Evolutionary conservation across 768 basidiomycete genomes (phyloP).

Genomic region (Daedaleopsis sinensis): DNA sequence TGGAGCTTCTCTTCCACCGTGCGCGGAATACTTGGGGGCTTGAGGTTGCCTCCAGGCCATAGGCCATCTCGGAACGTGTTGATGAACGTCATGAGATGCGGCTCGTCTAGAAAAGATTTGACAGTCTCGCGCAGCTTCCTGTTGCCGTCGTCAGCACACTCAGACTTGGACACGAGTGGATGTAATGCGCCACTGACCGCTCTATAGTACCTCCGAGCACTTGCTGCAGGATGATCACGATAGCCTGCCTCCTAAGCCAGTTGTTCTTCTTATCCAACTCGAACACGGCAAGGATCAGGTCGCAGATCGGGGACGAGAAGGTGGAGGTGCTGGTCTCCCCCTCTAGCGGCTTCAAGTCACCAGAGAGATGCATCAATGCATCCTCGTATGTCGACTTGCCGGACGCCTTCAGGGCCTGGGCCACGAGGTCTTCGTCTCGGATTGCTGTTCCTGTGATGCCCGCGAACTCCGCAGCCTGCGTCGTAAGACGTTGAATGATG

Average conservation of each 20-base stretch:
- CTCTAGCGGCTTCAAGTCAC: conserved; percentile 78
- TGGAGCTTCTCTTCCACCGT: conserved; percentile 78
- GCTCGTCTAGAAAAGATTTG: conserved; percentile 64
- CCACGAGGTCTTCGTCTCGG: conserved; percentile 83
- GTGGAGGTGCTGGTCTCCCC: conserved; percentile 88
- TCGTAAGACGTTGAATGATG: conserved; percentile 87
- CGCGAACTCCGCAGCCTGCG: conserved; percentile 87
- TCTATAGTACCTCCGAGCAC: conserved; percentile 96
- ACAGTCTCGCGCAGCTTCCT: conserved; percentile 89
- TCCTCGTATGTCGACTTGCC: conserved; percentile 70
- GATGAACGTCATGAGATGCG: conserved; percentile 70
- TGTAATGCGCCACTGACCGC: conserved; percentile 53
- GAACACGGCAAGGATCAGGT: conserved; percentile 90
- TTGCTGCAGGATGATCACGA: conserved; percentile 95
- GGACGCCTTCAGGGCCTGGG: conserved; percentile 73
- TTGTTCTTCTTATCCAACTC: conserved; percentile 96
- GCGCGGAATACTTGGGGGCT: conserved; percentile 61
- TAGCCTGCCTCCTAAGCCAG: conserved; percentile 94
- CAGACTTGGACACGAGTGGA: too few species aligned
- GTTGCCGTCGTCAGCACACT: background rate
- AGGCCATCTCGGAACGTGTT: conserved; percentile 69
- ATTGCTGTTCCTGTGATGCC: conserved; percentile 80
- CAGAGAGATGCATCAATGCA: conserved; percentile 70
- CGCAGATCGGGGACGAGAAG: conserved; percentile 94
- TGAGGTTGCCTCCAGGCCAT: conserved; percentile 86